These are phyloP conservation scores for Myxozyma geophila DNA, from an alignment of 805 yeast species.

Conservation along the genomic window DNA sequence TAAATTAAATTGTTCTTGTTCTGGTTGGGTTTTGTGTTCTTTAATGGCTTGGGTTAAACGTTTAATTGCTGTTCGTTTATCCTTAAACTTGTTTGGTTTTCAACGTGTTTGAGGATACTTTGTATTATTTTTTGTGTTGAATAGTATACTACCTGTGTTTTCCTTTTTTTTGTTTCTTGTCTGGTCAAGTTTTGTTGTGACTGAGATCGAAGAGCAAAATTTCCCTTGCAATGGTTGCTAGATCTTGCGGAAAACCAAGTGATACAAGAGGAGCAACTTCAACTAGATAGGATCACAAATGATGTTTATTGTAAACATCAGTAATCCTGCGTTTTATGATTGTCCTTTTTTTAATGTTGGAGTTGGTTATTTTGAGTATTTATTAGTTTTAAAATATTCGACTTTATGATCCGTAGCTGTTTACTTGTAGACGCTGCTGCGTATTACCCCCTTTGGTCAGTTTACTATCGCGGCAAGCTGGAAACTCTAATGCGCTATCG, in stretches of 20 bases:
- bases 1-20: background rate
- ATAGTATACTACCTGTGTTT: background rate
- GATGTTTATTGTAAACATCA: no score
- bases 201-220: background rate
- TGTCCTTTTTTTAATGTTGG: background rate
- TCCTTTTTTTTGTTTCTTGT: background rate
- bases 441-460: no score
- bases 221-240: background rate
- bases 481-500: background rate
- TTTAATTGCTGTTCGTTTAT: background rate
- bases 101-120: background rate
- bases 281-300: no score
- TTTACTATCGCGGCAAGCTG: no score
- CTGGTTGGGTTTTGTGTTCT: background rate
- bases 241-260: background rate
- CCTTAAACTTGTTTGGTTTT: background rate
- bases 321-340: no score
- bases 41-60: background rate
- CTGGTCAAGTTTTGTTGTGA: background rate
- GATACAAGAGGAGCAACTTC: background rate
- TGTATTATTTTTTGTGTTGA: background rate
- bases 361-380: slow-evolving; percentile 14
- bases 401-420: no score
- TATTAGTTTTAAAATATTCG: background rate
- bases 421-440: no score